Base-by-base conservation (phyloP, 2,329 filamentous ascomycete species). In the Lachnellula subtilissima region DNA sequence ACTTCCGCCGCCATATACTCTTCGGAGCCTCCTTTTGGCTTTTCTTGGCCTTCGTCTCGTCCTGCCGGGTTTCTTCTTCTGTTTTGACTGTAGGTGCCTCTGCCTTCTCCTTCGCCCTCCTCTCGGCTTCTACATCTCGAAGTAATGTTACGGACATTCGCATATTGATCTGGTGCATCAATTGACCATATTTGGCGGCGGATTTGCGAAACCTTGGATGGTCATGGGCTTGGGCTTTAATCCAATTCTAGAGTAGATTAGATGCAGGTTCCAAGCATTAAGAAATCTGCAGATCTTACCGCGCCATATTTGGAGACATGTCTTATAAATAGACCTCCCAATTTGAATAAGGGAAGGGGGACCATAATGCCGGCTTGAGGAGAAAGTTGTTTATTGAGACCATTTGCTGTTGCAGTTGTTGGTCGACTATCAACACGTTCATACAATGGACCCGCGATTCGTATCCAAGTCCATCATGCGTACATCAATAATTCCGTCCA, bases 281-380 rank as follows among this genome's bases (percentile, higher is more conserved):
- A 23, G 23, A 48, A 17, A 14, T 47, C 14, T 22, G 12, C 17
- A 32, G 17, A 12, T 4, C 82, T 64, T 79, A 87, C 84, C 54
- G 84, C 84, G 67, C 84, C 84, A 76, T 87, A 87, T 72, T 87
- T 87, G 54, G 84, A 87, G 52, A 87, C 72, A 67, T 87, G 84
- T 63, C 82, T 79, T 66, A 87, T 75, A 62, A 87, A 84, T 48
- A 87, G 76, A 54, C 83, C 71, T 22, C 79, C 84, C 62, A 87
- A 81, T 73, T 87, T 87, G 73, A 87, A 87, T 17, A 87, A 74
- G 19, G 84, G 84, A 40, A 87, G 75, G 54, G 83, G 78, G 46
- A 87, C 84, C 84, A 87, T 87, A 53, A 59, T 64, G 23, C 22
- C 23, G 62, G 48, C 28, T 48, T 15, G 43, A 17, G 12, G 35